phyloP scores from a whole-genome alignment of 257 asterid genomes.

The Fraxinus americana region DNA sequence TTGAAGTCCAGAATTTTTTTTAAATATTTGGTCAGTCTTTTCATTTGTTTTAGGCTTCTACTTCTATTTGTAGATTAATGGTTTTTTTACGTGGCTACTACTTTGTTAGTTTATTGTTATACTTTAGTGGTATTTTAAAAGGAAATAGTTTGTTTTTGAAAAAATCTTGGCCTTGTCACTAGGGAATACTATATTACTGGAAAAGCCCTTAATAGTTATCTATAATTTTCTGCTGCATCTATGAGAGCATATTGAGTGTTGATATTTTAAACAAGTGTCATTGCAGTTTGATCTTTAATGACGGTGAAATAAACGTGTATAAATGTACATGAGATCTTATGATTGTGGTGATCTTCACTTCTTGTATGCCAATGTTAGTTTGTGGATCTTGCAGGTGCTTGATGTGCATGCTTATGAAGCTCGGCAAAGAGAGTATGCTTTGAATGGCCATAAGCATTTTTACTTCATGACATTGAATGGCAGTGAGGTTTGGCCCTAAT shows the following conservation, averaged over 20 bases:
- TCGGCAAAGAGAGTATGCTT: slow-evolving; percentile 82
- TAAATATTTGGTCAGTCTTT: not conserved
- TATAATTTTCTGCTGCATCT: not conserved
- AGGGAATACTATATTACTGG: not conserved
- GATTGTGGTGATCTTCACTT: slow-evolving; percentile 6
- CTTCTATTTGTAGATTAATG: not conserved
- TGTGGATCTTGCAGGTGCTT: slow-evolving; percentile 69
- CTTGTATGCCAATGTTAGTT: slow-evolving; percentile 11
- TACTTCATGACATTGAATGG: slow-evolving; percentile 95
- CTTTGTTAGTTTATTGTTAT: not conserved
- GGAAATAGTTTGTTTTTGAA: not conserved
- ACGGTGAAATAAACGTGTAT: not conserved
- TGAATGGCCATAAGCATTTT: slow-evolving; percentile 80
- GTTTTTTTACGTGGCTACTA: not conserved
- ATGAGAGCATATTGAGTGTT: not conserved
- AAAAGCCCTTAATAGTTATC: not conserved
- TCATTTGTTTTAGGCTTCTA: not conserved
- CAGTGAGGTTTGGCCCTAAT: slow-evolving; percentile 67
- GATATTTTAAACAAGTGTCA: not conserved
- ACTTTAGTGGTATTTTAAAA: slow-evolving; percentile 3
- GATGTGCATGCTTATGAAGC: slow-evolving; percentile 83
- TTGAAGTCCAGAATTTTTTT: not conserved
- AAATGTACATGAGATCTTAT: not conserved
- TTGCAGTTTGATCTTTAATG: slow-evolving; percentile 3
- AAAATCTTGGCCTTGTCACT: not conserved